Evolutionary conservation across 345 rosid genomes (phyloP), one percentile per base, ranked within the genome.

Genomic region (Camelina laxa): DNA sequence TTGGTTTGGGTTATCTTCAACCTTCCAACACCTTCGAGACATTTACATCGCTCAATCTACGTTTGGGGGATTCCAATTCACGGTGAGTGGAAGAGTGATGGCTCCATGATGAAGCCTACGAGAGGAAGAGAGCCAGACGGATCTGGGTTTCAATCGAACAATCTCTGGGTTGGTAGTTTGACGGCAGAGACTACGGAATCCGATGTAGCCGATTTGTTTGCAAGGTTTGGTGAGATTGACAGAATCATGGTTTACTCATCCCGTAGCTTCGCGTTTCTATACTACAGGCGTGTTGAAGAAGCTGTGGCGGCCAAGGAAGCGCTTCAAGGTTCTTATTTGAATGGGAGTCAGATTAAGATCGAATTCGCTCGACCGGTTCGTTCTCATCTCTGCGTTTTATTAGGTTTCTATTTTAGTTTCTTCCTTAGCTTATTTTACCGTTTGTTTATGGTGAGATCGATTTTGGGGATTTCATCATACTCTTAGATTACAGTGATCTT

Each of bases 301-400:
- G 98, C 99, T 20, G 83, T 74, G 15, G 84, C 87, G 5, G 99
- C 99, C 4, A 90, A 84, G 80, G 89, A 86, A 7, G 82, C 89
- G 3, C 87, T 95, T 9, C 98, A 95, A 74, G 96, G 97, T 15
- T 61, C 80, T 20, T 4, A 54, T 24, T 54, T 92, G 45, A 86
- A 84, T 45, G 98, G 99, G 14, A 83, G 33, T 61, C 82, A 73
- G 60, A 77, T 95, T 56, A 95, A 86, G 69, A 91, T 92, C 87
- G 97, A 92, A 90, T 95, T 83, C 83, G 96, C 98, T n/a, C 83
- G 97, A 81, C 98, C 97, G 98, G 99, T 95, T 95, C 70, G 96
- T 89, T 74, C 91, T 81, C 76, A 63, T 85, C 90, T 79, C 79
- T 85, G 57, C 73, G 80, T 73, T 83, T 75, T 65, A 36, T 77